phyloP scores from a whole-genome alignment of 1,139 yeast genomes.

The Saccharomyces pastorianus region DNA sequence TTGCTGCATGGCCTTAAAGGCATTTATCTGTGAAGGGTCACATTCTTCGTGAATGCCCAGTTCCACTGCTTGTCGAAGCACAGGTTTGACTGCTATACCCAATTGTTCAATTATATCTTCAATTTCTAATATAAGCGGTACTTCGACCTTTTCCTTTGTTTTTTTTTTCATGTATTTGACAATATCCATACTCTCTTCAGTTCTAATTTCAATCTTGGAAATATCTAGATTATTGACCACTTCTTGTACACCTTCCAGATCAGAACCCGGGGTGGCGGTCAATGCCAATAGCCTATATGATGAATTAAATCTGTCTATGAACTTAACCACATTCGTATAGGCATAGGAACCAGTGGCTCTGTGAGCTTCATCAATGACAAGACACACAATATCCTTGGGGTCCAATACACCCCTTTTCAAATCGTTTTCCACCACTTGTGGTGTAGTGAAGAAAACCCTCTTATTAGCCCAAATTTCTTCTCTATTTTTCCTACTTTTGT shows the following conservation, averaged over 20 bases:
- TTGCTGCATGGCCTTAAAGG: conserved; percentile 65
- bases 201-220: conserved; percentile 73
- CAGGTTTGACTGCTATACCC: conserved; percentile 56
- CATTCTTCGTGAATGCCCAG: conserved; percentile 52
- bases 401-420: conserved; percentile 63
- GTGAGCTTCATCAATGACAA: conserved; percentile 95
- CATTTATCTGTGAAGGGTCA: conserved; percentile 62
- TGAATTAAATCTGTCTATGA: conserved; percentile 51
- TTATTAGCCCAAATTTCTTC: conserved; percentile 66
- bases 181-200: conserved; percentile 81
- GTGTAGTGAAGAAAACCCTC: conserved; percentile 86
- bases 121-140: conserved; percentile 48
- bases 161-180: conserved; percentile 68
- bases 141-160: conserved; percentile 49
- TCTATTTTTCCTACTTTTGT: conserved; percentile 57
- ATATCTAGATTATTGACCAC: conserved; percentile 66
- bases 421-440: conserved; percentile 93
- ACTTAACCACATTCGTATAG: conserved; percentile 71
- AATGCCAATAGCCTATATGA: conserved; percentile 73
- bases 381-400: conserved; percentile 63
- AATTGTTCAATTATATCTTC: conserved; percentile 44
- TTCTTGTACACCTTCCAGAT: conserved; percentile 80
- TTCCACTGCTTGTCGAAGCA: conserved; percentile 54
- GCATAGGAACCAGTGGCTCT: conserved; percentile 86
- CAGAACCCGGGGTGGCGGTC: conserved; percentile 93